phyloP scores from a whole-genome alignment of 2,329 filamentous ascomycete species.

The Pseudogymnoascus sp. region DNA sequence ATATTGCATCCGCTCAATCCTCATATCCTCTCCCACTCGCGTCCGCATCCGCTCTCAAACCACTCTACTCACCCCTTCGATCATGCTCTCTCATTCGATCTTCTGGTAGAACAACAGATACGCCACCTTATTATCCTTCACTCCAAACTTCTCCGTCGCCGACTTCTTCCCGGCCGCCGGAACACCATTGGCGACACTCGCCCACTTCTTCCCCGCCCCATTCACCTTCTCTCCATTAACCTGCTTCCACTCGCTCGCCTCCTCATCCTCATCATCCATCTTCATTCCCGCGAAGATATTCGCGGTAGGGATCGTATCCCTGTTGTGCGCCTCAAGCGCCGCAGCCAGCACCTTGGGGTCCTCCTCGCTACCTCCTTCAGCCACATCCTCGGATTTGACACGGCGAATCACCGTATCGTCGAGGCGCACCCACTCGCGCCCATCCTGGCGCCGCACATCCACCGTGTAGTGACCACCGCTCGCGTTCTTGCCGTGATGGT shows the following conservation, averaged over 20 bases:
- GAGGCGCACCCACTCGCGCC: slow-evolving; percentile 89
- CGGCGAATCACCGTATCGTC: slow-evolving; percentile 88
- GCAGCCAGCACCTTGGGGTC: slow-evolving; percentile 60
- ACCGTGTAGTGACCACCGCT: slow-evolving; percentile 96
- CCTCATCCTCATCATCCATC: slow-evolving; percentile 55
- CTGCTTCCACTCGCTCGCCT: slow-evolving; percentile 76
- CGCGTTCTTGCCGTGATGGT: slow-evolving; percentile 95
- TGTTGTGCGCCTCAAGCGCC: slow-evolving; percentile 59
- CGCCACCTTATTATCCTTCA: slow-evolving; percentile 92
- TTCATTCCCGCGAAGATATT: slow-evolving; percentile 69
- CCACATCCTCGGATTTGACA: slow-evolving; percentile 80
- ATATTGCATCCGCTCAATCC: not conserved
- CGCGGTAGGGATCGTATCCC: slow-evolving; percentile 39
- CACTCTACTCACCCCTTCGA: not conserved
- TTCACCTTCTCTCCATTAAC: slow-evolving; percentile 54
- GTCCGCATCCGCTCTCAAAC: not conserved
- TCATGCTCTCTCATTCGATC: slow-evolving; percentile 15
- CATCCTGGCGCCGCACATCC: slow-evolving; percentile 91
- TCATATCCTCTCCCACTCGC: not conserved
- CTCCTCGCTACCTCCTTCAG: slow-evolving; percentile 75
- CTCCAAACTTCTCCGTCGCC: slow-evolving; percentile 48
- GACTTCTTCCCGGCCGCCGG: slow-evolving; percentile 40
- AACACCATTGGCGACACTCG: slow-evolving; percentile 57
- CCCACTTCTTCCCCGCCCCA: slow-evolving; percentile 59
- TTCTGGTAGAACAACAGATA: slow-evolving; percentile 91